Base-by-base conservation (phyloP, 305 asterid genomes). In the Rubia peregrina region DNA sequence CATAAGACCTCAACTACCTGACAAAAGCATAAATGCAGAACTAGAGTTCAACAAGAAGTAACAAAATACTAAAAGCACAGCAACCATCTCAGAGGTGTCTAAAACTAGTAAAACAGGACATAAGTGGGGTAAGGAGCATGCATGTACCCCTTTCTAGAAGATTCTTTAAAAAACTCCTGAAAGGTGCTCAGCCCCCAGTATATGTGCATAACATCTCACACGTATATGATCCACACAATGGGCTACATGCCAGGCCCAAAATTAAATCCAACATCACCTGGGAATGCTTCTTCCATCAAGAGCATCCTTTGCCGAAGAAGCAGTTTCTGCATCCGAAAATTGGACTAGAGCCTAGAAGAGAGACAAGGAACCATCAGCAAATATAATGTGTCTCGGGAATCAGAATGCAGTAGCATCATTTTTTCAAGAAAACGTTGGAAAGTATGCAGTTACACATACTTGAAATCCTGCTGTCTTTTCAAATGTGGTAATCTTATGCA, bases 381-480 rank as follows among this genome's bases (percentile, higher is more conserved):
- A 26, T 42, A 71, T 24, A 68, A 17, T 21, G 57, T 17, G 65
- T 41, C 49, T 65, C 14, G 36, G 49, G 43, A 36, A 33, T 33
- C 14, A 19, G 51, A 16, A 38, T 10, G 44, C 53, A 13, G 21
- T 55, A 14, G 11, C 67, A 13, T 40, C 6, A 8, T 36, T 8
- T 11, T 57, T 19, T 9, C n/a, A 56, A 22, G 21, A 56, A 56
- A 1, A n/a, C 0, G 41, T 14, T 16, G 30, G 24, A 7, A 16
- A 22, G 17, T 10, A 14, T 21, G 67, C 48, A 42, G 42, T 6
- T 46, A 73, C 73, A 53, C 70, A 73, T 55, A 93, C 98, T 94
- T 93, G 97, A 80, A 93, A 93, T 61, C 98, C 98, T 74, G 98
- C 98, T 64, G 98, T 90, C 88, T 93, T 93, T 88, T 93, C 98